These are phyloP conservation scores for Hypoxylon sp. DNA, from an alignment of 2,329 filamentous ascomycete genomes.

Conservation along the genomic window DNA sequence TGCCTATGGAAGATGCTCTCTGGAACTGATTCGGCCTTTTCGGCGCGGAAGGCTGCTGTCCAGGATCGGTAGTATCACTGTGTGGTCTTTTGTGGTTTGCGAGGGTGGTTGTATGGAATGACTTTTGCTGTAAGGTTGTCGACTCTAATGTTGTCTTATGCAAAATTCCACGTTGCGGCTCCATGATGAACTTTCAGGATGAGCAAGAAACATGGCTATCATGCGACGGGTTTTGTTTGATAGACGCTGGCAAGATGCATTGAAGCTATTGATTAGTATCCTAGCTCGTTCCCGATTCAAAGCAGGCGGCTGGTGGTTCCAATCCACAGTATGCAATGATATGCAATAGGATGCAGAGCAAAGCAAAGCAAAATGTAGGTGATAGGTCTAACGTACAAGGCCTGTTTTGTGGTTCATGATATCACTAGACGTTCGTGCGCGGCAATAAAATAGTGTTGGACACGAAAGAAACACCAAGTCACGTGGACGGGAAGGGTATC, in stretches of 20 bases:
- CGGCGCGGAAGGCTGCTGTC: constrained; percentile 41
- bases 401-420: constrained; percentile 8
- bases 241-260: constrained; percentile 18
- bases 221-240: background rate
- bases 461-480: constrained; percentile 45
- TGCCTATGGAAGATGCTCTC: constrained; percentile 41
- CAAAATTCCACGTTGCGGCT: constrained; percentile 54
- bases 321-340: constrained; percentile 15
- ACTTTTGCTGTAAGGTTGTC: constrained; percentile 58
- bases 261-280: constrained; percentile 6
- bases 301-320: constrained; percentile 5
- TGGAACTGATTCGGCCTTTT: constrained; percentile 50
- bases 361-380: constrained; percentile 17
- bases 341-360: constrained; percentile 23
- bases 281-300: background rate
- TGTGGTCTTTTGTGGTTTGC: constrained; percentile 66
- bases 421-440: constrained; percentile 5
- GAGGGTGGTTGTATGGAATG: constrained; percentile 58
- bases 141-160: constrained; percentile 69
- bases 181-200: constrained; percentile 43
- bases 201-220: constrained; percentile 3
- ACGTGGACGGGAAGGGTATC: constrained; percentile 30
- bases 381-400: background rate
- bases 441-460: constrained; percentile 14
- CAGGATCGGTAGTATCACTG: constrained; percentile 41